Conservation (phyloP, 345 rosid genomes). For the Brassica rapa region DNA sequence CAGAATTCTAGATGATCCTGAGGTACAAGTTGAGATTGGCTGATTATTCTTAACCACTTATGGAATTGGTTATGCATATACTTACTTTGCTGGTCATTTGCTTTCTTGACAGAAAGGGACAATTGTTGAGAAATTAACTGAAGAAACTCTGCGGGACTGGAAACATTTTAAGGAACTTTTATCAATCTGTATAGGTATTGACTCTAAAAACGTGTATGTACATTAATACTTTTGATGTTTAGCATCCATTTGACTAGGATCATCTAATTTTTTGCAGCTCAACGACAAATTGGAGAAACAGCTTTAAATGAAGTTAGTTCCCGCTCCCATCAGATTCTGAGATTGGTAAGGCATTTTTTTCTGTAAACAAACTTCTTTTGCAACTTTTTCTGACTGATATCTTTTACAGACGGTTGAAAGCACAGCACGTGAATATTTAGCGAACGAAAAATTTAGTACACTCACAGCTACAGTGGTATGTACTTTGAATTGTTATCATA, state of each 20-base stretch:
- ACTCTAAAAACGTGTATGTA: background rate
- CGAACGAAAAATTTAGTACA: constrained; percentile 66
- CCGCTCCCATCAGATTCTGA: constrained; percentile 95
- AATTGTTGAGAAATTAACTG: constrained; percentile 79
- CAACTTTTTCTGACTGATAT: constrained; percentile 23
- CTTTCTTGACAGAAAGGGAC: constrained; percentile 73
- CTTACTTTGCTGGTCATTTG: constrained; percentile 25
- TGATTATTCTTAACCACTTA: background rate
- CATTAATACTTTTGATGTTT: constrained; percentile 21
- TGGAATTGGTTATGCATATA: constrained; percentile 26
- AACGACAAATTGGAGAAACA: constrained; percentile 94
- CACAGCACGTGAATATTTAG: constrained; percentile 60
- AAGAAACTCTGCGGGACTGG: constrained; percentile 73
- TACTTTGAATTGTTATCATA: background rate
- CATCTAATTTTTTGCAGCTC: constrained; percentile 60
- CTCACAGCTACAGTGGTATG: constrained; percentile 85
- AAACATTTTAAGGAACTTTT: constrained; percentile 78
- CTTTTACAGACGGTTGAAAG: constrained; percentile 77
- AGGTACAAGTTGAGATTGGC: constrained; percentile 56
- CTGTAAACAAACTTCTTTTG: no score
- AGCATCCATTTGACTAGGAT: constrained; percentile 22
- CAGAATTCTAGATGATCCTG: constrained; percentile 92
- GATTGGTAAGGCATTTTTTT: constrained; percentile 59
- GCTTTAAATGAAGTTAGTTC: constrained; percentile 90
- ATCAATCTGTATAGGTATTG: constrained; percentile 71